Percentiles rank a stretch among this genome's conserved stretches.
Conservation (phyloP, 257 asterid genomes). For the Solanum clarkiae region DNA sequence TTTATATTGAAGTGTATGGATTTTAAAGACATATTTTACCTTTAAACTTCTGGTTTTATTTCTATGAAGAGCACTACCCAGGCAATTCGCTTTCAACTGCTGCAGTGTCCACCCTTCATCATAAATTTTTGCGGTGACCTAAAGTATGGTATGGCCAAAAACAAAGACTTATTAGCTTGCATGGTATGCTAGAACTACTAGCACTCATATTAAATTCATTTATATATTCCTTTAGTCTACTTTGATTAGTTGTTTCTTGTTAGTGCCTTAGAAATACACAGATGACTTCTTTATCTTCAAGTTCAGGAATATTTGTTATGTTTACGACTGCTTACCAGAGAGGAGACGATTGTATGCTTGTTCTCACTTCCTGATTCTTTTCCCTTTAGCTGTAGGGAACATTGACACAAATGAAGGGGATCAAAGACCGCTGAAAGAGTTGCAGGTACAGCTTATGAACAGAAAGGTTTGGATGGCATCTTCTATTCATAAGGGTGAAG, state of each 20-base stretch:
- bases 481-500: slow-evolving; percentile 88
- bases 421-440: slow-evolving; percentile 22
- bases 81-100: slow-evolving; percentile 74
- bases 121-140: slow-evolving; percentile 78
- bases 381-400: slow-evolving; percentile 34
- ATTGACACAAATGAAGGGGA: slow-evolving; percentile 22
- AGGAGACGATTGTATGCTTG: not conserved
- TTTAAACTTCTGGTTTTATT: not conserved
- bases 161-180: not conserved
- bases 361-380: not conserved
- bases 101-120: slow-evolving; percentile 72
- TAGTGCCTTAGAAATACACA: not conserved
- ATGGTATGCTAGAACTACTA: not conserved
- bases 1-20: not conserved
- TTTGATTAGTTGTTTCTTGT: not conserved
- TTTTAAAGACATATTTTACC: not conserved
- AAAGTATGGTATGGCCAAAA: slow-evolving; percentile 51
- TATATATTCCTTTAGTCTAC: not conserved
- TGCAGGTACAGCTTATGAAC: slow-evolving; percentile 34
- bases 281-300: not conserved
- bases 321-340: not conserved
- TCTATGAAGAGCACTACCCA: slow-evolving; percentile 57
- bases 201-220: not conserved
- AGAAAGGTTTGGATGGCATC: slow-evolving; percentile 95
- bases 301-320: not conserved